Conservation (phyloP, 2,329 filamentous ascomycete species). For the Zymoseptoria tritici region DNA sequence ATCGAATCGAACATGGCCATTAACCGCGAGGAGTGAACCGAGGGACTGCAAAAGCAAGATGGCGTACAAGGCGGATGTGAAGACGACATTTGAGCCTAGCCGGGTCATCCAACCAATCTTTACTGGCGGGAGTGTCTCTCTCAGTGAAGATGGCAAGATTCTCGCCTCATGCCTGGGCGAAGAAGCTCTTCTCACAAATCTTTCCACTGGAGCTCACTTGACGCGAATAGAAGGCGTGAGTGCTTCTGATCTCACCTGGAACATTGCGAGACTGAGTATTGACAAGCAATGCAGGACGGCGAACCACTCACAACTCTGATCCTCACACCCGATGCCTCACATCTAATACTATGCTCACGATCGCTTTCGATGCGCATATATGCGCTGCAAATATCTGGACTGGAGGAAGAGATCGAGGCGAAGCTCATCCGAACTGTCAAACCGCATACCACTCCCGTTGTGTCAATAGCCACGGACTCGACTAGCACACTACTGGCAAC, state of each 20-base stretch:
- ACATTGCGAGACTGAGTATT: slow-evolving; percentile 30
- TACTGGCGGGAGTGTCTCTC: slow-evolving; percentile 78
- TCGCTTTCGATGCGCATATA: slow-evolving; percentile 96
- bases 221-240: slow-evolving; percentile 79
- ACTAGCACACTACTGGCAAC: slow-evolving; percentile 88
- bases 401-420: slow-evolving; percentile 52
- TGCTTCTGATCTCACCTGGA: slow-evolving; percentile 11
- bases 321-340: slow-evolving; percentile 83
- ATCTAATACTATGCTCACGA: slow-evolving; percentile 84
- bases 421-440: slow-evolving; percentile 74
- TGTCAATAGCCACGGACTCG: slow-evolving; percentile 74
- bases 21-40: background rate
- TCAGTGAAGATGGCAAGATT: slow-evolving; percentile 73
- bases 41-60: slow-evolving; percentile 25
- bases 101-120: slow-evolving; percentile 87
- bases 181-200: slow-evolving; percentile 79
- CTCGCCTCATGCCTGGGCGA: slow-evolving; percentile 87
- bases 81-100: slow-evolving; percentile 82
- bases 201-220: slow-evolving; percentile 73
- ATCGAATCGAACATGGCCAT: background rate
- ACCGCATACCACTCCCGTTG: slow-evolving; percentile 82
- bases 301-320: slow-evolving; percentile 67
- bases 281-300: slow-evolving; percentile 40
- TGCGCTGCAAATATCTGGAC: slow-evolving; percentile 54
- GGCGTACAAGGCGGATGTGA: slow-evolving; percentile 52